These are phyloP conservation scores for Evansstolkia leycettana DNA, from an alignment of 495 filamentous ascomycete species.

Conservation along the genomic window DNA sequence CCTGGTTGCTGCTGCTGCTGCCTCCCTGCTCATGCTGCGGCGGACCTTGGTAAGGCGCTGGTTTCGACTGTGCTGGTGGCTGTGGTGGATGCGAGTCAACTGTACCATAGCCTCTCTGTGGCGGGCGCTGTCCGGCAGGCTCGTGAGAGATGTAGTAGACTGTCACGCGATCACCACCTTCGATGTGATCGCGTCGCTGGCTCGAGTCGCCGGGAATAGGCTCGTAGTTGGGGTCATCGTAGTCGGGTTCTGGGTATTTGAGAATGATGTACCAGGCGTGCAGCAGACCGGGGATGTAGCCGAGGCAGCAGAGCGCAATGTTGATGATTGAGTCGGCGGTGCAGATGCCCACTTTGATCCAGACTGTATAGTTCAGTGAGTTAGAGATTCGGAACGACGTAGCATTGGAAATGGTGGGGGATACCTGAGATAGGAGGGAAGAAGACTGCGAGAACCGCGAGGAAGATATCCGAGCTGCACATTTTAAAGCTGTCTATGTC, in stretches of 20 bases:
- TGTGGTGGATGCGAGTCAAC: slow-evolving; percentile 13
- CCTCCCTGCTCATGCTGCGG: slow-evolving; percentile 15
- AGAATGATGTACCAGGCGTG: slow-evolving; percentile 98
- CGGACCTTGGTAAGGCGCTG: slow-evolving; percentile 15
- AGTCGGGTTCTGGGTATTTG: slow-evolving; percentile 63
- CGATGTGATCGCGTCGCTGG: slow-evolving; percentile 27
- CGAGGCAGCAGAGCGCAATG: slow-evolving; percentile 78
- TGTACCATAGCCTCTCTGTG: slow-evolving; percentile 31
- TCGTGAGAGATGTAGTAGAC: slow-evolving; percentile 58
- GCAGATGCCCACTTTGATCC: slow-evolving; percentile 93
- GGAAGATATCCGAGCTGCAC: slow-evolving; percentile 78
- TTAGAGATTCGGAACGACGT: slow-evolving; percentile 2
- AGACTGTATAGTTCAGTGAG: slow-evolving; percentile 44
- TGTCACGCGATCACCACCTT: slow-evolving; percentile 43
- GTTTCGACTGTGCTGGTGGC: slow-evolving; percentile 10
- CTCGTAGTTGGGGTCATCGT: slow-evolving; percentile 49
- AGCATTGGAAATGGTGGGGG: slow-evolving; percentile 16
- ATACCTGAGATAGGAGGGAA: slow-evolving; percentile 89
- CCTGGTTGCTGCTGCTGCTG: no score
- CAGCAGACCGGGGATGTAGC: slow-evolving; percentile 81
- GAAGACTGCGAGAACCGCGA: slow-evolving; percentile 76
- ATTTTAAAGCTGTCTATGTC: slow-evolving; percentile 15
- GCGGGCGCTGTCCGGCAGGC: slow-evolving; percentile 22
- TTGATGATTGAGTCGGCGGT: slow-evolving; percentile 91
- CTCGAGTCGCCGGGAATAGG: slow-evolving; percentile 40